These are phyloP conservation scores for Periconia sp. DNA, from an alignment of 2,329 filamentous ascomycete genomes.

Conservation along the genomic window DNA sequence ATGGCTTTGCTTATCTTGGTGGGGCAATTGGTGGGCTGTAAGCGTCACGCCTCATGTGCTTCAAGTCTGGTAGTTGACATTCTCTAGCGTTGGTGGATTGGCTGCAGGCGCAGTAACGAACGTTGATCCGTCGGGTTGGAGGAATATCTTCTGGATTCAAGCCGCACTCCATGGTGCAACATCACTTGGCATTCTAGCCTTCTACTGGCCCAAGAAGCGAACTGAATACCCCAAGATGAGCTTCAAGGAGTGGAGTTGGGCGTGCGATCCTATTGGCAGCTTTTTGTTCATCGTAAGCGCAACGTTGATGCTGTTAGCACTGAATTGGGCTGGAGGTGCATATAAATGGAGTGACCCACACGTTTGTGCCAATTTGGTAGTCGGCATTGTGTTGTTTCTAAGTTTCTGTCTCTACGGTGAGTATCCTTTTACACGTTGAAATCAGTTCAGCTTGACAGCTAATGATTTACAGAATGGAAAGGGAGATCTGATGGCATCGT, in stretches of 20 bases:
- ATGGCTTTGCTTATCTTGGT: conserved; percentile 59
- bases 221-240: conserved; percentile 32
- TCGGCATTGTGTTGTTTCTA: conserved; percentile 31
- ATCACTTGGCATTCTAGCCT: conserved; percentile 53
- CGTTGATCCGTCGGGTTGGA: conserved; percentile 55
- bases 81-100: conserved; percentile 55
- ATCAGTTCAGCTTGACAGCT: not conserved
- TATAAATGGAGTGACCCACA: conserved; percentile 32
- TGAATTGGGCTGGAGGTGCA: conserved; percentile 39
- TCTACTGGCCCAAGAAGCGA: conserved; percentile 41
- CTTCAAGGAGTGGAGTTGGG: conserved; percentile 34
- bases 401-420: conserved; percentile 36
- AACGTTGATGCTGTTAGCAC: conserved; percentile 33
- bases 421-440: not conserved
- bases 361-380: conserved; percentile 28
- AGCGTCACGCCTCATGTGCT: conserved; percentile 30
- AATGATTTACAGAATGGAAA: conserved; percentile 57
- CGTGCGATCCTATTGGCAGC: conserved; percentile 38
- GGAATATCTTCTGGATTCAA: conserved; percentile 66
- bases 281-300: conserved; percentile 30
- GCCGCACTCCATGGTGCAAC: conserved; percentile 60
- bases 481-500: conserved; percentile 61
- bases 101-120: conserved; percentile 61
- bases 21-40: conserved; percentile 61
- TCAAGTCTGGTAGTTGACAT: too few relatives aligned